A percentile compares a stretch with the other conserved stretches of the same genome.
Evolutionary conservation across 805 yeast genomes (phyloP).

Genomic region (Candida boidinii): DNA sequence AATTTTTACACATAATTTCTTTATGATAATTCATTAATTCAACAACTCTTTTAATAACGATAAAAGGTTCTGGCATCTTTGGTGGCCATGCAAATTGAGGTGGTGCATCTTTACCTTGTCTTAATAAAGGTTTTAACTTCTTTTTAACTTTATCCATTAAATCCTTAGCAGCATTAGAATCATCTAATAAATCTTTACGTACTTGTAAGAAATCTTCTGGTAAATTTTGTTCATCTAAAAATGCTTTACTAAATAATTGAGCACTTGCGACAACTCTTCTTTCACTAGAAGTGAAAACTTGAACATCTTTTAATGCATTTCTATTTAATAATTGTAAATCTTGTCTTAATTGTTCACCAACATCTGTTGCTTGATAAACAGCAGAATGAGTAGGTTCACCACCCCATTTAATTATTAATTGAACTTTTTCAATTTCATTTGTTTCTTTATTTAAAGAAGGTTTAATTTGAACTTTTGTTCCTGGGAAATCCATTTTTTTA

Average conservation of each 20-base stretch:
- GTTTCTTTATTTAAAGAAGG: slow-evolving; percentile 61
- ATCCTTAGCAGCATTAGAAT: slow-evolving; percentile 96
- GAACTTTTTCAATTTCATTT: slow-evolving; percentile 83
- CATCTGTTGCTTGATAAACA: slow-evolving; percentile 84
- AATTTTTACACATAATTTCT: slow-evolving; percentile 75
- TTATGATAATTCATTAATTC: slow-evolving; percentile 92
- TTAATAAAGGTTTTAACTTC: slow-evolving; percentile 83
- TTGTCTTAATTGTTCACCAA: slow-evolving; percentile 93
- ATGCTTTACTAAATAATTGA: slow-evolving; percentile 69
- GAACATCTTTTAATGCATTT: slow-evolving; percentile 76
- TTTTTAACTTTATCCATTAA: slow-evolving; percentile 96
- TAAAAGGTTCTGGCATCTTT: slow-evolving; percentile 94
- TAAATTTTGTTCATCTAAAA: slow-evolving; percentile 59
- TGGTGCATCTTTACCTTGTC: slow-evolving; percentile 96
- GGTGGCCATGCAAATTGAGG: slow-evolving; percentile 99
- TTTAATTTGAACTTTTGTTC: slow-evolving; percentile 92
- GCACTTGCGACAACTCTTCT: slow-evolving; percentile 93
- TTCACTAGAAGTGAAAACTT: slow-evolving; percentile 85
- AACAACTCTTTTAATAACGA: slow-evolving; percentile 88
- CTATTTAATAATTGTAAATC: slow-evolving; percentile 81
- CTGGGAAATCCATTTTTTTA: slow-evolving; percentile 85
- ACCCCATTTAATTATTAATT: slow-evolving; percentile 95
- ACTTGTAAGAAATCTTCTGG: slow-evolving; percentile 76
- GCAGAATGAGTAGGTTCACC: slow-evolving; percentile 99
- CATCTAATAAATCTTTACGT: slow-evolving; percentile 87